Base-by-base conservation (phyloP, 2,329 filamentous ascomycete species). In the Ophiostoma tasmaniense region DNA sequence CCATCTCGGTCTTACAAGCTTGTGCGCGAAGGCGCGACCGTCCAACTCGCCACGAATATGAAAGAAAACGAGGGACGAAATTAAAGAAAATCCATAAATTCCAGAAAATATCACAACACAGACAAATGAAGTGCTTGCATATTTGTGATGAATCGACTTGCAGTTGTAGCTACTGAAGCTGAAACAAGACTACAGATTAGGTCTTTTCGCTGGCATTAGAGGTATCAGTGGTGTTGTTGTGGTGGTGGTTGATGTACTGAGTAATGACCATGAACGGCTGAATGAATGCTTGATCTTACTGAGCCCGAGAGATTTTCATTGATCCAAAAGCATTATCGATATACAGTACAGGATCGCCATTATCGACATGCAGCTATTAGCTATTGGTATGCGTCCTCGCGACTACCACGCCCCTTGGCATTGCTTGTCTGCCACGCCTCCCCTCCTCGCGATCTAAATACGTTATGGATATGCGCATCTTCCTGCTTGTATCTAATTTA, bases 1-100 rank as follows among this genome's bases (percentile, higher is more conserved):
- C 28, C 45, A 45, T 70, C 35, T 70, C 68, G 68, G 66, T 25
- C 45, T 59, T 70, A 45, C 5, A 52, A n/a, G 25, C 25, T 55
- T 59, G 11, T 25, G n/a, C 68, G 68, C 68, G 68, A 69, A 69
- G 68, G 33, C 68, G 68, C 68, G 68, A 70, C 66, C 66, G 68
- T 37, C 30, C 52, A 3, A 59, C 59, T 64, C 66, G 61, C 42
- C 30, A 67, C 55, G n/a, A 30, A 20, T 11, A 52, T 33, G 64
- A 64, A 28, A 20, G 33, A 62, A 62, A 62, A 28, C 7, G 10
- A 55, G n/a, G 10, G 20, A 55, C 7, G 22, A 55, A 55, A 33
- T 10, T 8, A 11, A 61, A 61, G 55, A 33, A 30, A 61, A 28
- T 14, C 5, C 22, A 61, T 7, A 6, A 55, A 25, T 20, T 55